Percentiles rank a stretch among this genome's conserved stretches.
Evolutionary conservation across 2,329 filamentous ascomycete species (phyloP).

Genomic region (Mycosphaerella arachidis): DNA sequence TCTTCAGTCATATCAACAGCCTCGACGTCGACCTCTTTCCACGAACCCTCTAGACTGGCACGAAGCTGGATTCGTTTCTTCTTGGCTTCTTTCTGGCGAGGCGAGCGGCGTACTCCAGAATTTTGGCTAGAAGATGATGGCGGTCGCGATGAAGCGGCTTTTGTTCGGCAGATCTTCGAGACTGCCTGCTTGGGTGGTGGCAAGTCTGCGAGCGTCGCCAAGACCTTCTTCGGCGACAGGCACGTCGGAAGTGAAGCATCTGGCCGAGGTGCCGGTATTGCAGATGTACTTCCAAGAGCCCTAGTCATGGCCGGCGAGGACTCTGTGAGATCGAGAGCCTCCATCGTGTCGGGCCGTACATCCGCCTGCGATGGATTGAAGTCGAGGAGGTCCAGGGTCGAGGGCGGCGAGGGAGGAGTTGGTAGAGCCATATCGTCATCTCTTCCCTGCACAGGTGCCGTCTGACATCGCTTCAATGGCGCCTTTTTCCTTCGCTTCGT

Average conservation of each 20-base stretch:
- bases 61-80: conserved; percentile 28
- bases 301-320: conserved; percentile 1
- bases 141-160: background rate
- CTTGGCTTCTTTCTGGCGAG: conserved; percentile 7
- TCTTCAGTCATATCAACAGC: conserved; percentile 28
- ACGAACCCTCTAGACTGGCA: conserved; percentile 31
- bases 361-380: background rate
- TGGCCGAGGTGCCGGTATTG: background rate
- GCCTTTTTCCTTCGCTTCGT: conserved; percentile 29
- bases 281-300: no score
- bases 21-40: conserved; percentile 31
- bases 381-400: background rate
- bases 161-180: background rate
- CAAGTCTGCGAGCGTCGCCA: background rate
- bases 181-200: background rate
- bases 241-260: background rate
- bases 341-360: conserved; percentile 2
- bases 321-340: conserved; percentile 20
- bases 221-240: background rate
- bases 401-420: background rate
- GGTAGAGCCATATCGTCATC: conserved; percentile 5
- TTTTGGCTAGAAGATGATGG: conserved; percentile 1
- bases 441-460: conserved; percentile 24
- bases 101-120: conserved; percentile 8
- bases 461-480: conserved; percentile 28